These are phyloP conservation scores for Globisporangium megalacanthum DNA, from an alignment of 352 stramenopile genomes.

Conservation along the genomic window DNA sequence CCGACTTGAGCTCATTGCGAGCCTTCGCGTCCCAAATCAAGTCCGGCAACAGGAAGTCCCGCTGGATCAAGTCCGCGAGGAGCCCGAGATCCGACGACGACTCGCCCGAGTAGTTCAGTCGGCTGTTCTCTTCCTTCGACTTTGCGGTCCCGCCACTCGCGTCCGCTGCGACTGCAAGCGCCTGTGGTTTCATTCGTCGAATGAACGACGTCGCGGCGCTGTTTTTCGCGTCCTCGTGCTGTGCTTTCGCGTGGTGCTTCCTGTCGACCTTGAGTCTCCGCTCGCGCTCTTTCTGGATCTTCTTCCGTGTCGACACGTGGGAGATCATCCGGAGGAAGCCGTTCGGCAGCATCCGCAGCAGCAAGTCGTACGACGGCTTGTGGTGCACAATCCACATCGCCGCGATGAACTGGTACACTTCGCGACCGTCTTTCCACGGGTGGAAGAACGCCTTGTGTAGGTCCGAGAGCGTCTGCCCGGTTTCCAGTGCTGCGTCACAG, in stretches of 20 bases:
- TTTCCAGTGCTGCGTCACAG: constrained; percentile 66
- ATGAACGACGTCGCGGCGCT: constrained; percentile 53
- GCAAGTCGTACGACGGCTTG: constrained; percentile 62
- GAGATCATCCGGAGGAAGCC: constrained; percentile 80
- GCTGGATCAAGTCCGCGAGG: constrained; percentile 56
- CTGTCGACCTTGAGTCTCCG: constrained; percentile 22
- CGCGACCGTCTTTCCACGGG: constrained; percentile 39
- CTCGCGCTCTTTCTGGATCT: constrained; percentile 52
- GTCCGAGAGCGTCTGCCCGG: constrained; percentile 44
- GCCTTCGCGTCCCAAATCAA: constrained; percentile 72
- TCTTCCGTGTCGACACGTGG: constrained; percentile 46
- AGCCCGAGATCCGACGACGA: constrained; percentile 60
- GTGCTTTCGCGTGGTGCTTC: constrained; percentile 20
- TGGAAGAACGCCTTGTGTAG: constrained; percentile 75
- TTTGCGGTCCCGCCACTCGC: constrained; percentile 13
- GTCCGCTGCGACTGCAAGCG: constrained; percentile 35
- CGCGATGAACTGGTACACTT: constrained; percentile 68
- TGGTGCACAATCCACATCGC: constrained; percentile 79
- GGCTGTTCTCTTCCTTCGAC: constrained; percentile 43
- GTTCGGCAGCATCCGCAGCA: constrained; percentile 52
- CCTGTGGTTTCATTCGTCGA: constrained; percentile 58
- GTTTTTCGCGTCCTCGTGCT: constrained; percentile 12
- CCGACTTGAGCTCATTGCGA: constrained; percentile 43
- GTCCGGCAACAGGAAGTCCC: constrained; percentile 72
- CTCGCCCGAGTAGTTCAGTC: constrained; percentile 72